A percentile compares a stretch with the other conserved stretches of the same genome.
phyloP scores from a whole-genome alignment of 2,329 filamentous ascomycete species.

The Colletotrichum musicola region DNA sequence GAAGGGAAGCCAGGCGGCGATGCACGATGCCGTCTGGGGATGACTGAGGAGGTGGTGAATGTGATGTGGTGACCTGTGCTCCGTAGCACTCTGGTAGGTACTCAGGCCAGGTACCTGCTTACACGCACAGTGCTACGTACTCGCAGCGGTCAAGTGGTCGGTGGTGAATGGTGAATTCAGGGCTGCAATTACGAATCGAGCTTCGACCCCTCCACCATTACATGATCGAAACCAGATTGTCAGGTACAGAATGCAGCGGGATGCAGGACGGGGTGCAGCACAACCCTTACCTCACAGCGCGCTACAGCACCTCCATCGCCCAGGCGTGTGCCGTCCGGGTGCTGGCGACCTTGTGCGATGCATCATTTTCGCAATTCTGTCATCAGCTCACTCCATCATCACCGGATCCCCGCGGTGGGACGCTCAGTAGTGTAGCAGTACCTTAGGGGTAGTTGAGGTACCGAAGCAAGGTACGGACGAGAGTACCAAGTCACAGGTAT shows the following conservation, averaged over 20 bases:
- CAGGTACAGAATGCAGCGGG: slow-evolving; percentile 33
- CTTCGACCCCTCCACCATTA: slow-evolving; percentile 33
- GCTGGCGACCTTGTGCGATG: slow-evolving; percentile 18
- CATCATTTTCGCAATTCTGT: slow-evolving; percentile 38
- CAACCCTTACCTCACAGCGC: slow-evolving; percentile 1
- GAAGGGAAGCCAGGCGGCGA: slow-evolving; percentile 27
- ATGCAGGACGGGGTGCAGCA: slow-evolving; percentile 10
- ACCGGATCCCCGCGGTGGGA: not conserved
- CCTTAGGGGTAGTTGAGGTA: not conserved
- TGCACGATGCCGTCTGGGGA: slow-evolving; percentile 37
- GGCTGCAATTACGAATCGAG: slow-evolving; percentile 34
- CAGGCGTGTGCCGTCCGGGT: not conserved
- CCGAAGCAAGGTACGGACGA: not conserved
- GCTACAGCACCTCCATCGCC: not conserved
- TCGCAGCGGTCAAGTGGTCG: slow-evolving; percentile 32
- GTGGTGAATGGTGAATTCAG: slow-evolving; percentile 33
- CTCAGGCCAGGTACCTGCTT: not conserved
- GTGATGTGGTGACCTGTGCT: not conserved
- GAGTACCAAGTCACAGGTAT: not conserved
- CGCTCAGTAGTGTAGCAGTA: not conserved
- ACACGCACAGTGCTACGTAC: not conserved
- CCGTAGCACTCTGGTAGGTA: not conserved
- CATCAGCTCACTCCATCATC: slow-evolving; percentile 37
- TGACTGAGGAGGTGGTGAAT: not conserved
- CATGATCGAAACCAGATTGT: slow-evolving; percentile 36